These are phyloP conservation scores for Saccharomyces hybrid DNA, from an alignment of 1,139 yeast species.

Conservation along the genomic window DNA sequence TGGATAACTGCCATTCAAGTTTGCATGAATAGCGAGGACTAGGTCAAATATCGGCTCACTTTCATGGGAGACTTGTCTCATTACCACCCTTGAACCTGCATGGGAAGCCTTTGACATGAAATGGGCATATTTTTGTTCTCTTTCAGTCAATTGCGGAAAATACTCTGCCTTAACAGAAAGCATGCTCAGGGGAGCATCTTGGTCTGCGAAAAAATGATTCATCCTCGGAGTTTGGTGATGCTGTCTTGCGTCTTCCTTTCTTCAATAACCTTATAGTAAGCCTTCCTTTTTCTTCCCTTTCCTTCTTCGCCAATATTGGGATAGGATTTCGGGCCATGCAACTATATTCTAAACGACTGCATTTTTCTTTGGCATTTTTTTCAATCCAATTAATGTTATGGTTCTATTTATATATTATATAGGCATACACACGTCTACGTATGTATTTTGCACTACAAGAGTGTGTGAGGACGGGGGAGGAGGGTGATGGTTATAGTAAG, in stretches of 20 bases:
- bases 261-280: too few relatives aligned
- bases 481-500: neutral
- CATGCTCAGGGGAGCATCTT: constrained; percentile 31
- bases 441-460: neutral
- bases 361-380: neutral
- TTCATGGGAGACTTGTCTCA: constrained; percentile 77
- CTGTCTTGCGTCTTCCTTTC: neutral
- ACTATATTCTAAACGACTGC: too few relatives aligned
- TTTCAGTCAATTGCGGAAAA: constrained; percentile 44
- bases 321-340: neutral
- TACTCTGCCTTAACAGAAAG: constrained; percentile 38
- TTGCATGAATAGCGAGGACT: constrained; percentile 49
- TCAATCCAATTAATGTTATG: neutral
- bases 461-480: neutral
- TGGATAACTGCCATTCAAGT: constrained; percentile 48
- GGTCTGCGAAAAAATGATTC: constrained; percentile 18
- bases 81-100: constrained; percentile 70
- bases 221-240: neutral
- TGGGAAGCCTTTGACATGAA: constrained; percentile 76
- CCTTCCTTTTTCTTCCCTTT: too few relatives aligned
- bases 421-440: neutral
- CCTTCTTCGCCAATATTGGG: neutral
- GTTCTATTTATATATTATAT: neutral
- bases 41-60: constrained; percentile 68
- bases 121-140: constrained; percentile 68